Base-by-base conservation (phyloP, 2,329 filamentous ascomycete genomes). In the Aureobasidium sp. region DNA sequence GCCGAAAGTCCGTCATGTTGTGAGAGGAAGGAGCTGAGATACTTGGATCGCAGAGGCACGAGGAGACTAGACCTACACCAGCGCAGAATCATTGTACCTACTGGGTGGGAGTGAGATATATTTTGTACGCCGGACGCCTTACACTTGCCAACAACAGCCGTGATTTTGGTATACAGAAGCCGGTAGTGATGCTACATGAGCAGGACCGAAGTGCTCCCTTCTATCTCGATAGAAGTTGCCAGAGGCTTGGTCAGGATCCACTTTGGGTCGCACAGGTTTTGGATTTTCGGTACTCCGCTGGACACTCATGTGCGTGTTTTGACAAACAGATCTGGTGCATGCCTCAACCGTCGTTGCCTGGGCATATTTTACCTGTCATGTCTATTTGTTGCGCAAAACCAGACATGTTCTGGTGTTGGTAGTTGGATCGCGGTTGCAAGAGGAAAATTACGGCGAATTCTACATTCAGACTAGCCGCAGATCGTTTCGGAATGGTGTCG, bases 141-240 rank as follows among this genome's bases (percentile, higher is more conserved):
- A 26, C 51, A 57, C 10, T 9, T 57, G 29, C 17, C 41, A 46
- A 37, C 29, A 57, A 57, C 53, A 57, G 53, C 53, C 53, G 53
- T 36, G 53, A 36, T 57, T 46, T 32, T 20, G 5, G 23, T 27
- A 32, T 55, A 39, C 36, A 46, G 37, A 26, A 57, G 53, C 53
- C 53, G 53, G 41, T 15, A 44, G 36, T 46, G 39, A 26, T 23
- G 29, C 17, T 17, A 47, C 32, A n/a, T 4, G n/a, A 41, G 29
- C 41, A 46, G 39, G 27, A 37, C 53, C 53, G 53, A 57, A 47
- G 41, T 57, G 53, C 29, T 47, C 15, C 53, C 53, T 46, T 57
- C 23, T 36, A 41, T 57, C 39, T 47, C 41, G 53, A 57, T 57
- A 47, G 53, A 47, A 57, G 51, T 55, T 55, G 51, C 26, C 51